phyloP scores from a whole-genome alignment of 2,329 filamentous ascomycete genomes.

The Pseudogymnoascus sp. region DNA sequence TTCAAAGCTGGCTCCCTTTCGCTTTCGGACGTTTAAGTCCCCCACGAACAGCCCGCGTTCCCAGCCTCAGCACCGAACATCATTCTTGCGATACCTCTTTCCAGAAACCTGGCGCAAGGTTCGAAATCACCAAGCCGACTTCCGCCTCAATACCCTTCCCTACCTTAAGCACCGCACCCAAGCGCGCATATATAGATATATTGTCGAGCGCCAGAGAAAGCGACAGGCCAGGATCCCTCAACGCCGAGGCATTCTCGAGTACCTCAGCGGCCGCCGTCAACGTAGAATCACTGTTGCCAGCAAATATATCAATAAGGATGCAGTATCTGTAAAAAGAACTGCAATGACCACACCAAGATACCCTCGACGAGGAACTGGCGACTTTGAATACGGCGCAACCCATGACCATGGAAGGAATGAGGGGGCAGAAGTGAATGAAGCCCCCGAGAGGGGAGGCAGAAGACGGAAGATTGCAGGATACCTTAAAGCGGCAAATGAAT shows the following conservation, averaged over 20 bases:
- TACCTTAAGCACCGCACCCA: slow-evolving; percentile 62
- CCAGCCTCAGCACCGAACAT: slow-evolving; percentile 36
- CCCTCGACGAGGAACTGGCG: slow-evolving; percentile 15
- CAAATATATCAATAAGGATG: slow-evolving; percentile 19
- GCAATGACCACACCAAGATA: slow-evolving; percentile 27
- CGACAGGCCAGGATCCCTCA: slow-evolving; percentile 40
- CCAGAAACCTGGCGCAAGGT: slow-evolving; percentile 55
- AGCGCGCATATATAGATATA: slow-evolving; percentile 65
- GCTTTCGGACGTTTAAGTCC: slow-evolving; percentile 8
- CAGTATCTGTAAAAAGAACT: slow-evolving; percentile 20
- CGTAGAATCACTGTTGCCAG: slow-evolving; percentile 9
- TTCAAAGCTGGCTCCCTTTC: slow-evolving; percentile 5
- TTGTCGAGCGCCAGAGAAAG: slow-evolving; percentile 56
- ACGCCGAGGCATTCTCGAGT: slow-evolving; percentile 39
- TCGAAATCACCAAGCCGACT: slow-evolving; percentile 56
- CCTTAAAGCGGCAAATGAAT: slow-evolving; percentile 61
- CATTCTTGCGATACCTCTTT: slow-evolving; percentile 58
- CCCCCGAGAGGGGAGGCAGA: slow-evolving; percentile 56
- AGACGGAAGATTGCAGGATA: slow-evolving; percentile 71
- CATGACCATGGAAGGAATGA: slow-evolving; percentile 20
- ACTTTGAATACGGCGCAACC: slow-evolving; percentile 12
- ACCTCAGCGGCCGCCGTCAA: slow-evolving; percentile 31
- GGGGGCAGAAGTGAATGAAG: slow-evolving; percentile 31
- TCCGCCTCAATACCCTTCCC: slow-evolving; percentile 70
- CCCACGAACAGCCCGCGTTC: neutral